phyloP scores from a whole-genome alignment of 257 asterid genomes.

The Thymus quinquecostatus region DNA sequence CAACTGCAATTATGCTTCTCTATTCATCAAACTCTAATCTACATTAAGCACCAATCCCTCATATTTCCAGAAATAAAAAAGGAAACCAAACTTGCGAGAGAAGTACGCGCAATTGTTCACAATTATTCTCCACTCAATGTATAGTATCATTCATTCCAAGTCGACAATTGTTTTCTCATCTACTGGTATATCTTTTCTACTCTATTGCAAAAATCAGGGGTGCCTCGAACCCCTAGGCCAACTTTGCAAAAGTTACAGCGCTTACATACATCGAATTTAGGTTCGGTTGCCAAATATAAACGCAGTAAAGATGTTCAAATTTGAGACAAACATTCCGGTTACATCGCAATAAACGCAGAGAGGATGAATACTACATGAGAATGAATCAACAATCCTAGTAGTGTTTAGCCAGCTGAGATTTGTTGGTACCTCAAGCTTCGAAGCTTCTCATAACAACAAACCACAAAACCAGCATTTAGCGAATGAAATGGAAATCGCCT shows the following conservation, averaged over 20 bases:
- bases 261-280: neutral
- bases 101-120: neutral
- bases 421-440: neutral
- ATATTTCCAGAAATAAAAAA: neutral
- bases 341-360: neutral
- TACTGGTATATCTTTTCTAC: neutral
- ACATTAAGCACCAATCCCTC: neutral
- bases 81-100: neutral
- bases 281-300: neutral
- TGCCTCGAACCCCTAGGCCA: neutral
- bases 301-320: neutral
- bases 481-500: neutral
- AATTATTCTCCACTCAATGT: neutral
- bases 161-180: neutral
- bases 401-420: neutral
- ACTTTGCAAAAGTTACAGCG: neutral
- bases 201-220: neutral
- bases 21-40: neutral
- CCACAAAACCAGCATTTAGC: neutral
- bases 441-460: neutral
- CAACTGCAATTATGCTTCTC: neutral
- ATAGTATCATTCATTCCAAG: neutral
- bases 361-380: neutral
- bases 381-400: neutral
- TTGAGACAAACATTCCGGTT: neutral